Conservation (phyloP, 371 early-diverging fungal species). For the Mucor mucedo region DNA sequence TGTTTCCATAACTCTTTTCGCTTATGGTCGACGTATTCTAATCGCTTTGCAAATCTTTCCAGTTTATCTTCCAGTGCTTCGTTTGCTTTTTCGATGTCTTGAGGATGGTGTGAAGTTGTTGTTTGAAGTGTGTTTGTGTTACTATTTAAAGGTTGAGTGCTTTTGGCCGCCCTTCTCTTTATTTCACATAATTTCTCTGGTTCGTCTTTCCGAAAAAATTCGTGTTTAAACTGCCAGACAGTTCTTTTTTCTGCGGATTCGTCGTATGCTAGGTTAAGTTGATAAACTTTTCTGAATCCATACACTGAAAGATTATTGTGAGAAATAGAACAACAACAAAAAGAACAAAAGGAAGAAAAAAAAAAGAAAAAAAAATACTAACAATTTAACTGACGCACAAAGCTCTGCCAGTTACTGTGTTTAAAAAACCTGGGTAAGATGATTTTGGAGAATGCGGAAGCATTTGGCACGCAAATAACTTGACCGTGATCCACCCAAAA, state of each 20-base stretch:
- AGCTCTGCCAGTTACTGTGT: constrained; percentile 90
- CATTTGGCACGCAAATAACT: constrained; percentile 62
- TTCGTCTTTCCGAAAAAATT: constrained; percentile 65
- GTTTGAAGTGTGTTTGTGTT: neutral
- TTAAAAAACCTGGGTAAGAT: constrained; percentile 87
- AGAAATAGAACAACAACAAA: neutral
- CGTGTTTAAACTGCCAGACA: constrained; percentile 81
- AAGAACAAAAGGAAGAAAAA: neutral
- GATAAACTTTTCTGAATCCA: constrained; percentile 23
- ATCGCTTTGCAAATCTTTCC: neutral
- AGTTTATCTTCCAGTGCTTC: neutral
- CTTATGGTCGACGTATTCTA: neutral
- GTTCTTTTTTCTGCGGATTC: constrained; percentile 9
- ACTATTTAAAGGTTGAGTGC: neutral
- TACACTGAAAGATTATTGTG: constrained; percentile 5
- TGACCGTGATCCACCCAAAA: constrained; percentile 65
- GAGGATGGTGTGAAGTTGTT: neutral
- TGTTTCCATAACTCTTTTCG: constrained; percentile 4
- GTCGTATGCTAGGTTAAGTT: constrained; percentile 12
- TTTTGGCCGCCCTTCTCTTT: constrained; percentile 49
- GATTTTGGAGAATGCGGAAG: constrained; percentile 50
- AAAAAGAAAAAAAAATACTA: constrained; percentile 11
- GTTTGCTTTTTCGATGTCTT: neutral
- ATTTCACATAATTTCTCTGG: constrained; percentile 67
- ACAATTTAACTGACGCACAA: constrained; percentile 93